These are phyloP conservation scores for Lodderomyces metapsilosis DNA, from an alignment of 1,139 yeast species.

Conservation along the genomic window DNA sequence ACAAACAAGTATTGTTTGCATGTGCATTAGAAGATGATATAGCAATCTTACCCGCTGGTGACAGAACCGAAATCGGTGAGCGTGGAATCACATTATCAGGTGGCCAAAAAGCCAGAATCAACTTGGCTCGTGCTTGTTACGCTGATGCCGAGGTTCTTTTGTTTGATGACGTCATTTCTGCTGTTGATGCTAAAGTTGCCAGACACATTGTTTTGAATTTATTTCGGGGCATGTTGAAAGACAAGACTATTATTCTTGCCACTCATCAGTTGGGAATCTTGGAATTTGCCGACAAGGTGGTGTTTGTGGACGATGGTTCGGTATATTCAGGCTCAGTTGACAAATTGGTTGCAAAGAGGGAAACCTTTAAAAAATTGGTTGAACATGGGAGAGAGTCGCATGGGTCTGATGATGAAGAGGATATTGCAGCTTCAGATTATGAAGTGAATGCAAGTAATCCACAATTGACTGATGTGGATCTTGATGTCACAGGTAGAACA, in stretches of 20 bases:
- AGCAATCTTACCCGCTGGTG: constrained; percentile 32
- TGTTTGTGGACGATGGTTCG: constrained; percentile 35
- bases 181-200: constrained; percentile 43
- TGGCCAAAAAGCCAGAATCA: constrained; percentile 44
- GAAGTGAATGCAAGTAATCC: constrained; percentile 8
- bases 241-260: constrained; percentile 35
- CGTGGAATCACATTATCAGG: constrained; percentile 44
- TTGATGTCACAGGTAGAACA: constrained; percentile 25
- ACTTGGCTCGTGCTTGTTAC: constrained; percentile 44
- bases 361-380: constrained; percentile 26
- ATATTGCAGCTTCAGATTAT: not conserved
- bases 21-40: constrained; percentile 44
- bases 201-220: constrained; percentile 35
- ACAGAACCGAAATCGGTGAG: constrained; percentile 43
- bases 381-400: constrained; percentile 23
- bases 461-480: constrained; percentile 11
- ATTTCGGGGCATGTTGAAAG: constrained; percentile 28
- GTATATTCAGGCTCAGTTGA: constrained; percentile 33
- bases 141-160: constrained; percentile 31
- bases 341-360: constrained; percentile 25
- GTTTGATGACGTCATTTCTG: constrained; percentile 43
- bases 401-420: not conserved
- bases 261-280: constrained; percentile 39
- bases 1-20: constrained; percentile 30
- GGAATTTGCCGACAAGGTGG: constrained; percentile 31